phyloP scores from a whole-genome alignment of 768 basidiomycete genomes.

The Mycena rebaudengoi region DNA sequence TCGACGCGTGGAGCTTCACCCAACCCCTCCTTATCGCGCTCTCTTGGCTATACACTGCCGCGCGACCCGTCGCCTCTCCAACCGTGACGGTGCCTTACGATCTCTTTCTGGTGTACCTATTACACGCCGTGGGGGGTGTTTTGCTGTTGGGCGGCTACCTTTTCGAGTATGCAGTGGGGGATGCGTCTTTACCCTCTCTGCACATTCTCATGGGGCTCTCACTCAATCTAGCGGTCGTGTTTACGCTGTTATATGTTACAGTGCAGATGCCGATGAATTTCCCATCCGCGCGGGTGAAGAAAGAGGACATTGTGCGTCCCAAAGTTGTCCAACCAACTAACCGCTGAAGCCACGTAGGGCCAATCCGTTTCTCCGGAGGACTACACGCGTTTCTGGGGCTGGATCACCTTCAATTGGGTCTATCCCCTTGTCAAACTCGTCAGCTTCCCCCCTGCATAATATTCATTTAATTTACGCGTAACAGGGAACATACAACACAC shows the following conservation, averaged over 20 bases:
- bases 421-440: conserved; percentile 60
- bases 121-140: conserved; percentile 54
- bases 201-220: conserved; percentile 36
- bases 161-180: conserved; percentile 58
- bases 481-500: conserved; percentile 57
- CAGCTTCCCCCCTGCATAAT: background rate
- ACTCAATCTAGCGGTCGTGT: conserved; percentile 54
- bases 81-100: conserved; percentile 68
- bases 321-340: background rate
- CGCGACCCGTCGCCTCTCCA: conserved; percentile 62
- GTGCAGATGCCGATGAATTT: conserved; percentile 70
- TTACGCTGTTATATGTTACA: conserved; percentile 54
- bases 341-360: conserved; percentile 48
- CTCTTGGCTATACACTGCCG: conserved; percentile 75
- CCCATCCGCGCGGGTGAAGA: conserved; percentile 56
- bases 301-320: conserved; percentile 67
- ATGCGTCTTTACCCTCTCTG: conserved; percentile 48
- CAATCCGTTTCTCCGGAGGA: conserved; percentile 74
- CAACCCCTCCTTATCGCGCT: conserved; percentile 56
- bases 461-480: too few species aligned
- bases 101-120: conserved; percentile 64
- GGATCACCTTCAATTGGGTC: conserved; percentile 78
- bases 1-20: conserved; percentile 43
- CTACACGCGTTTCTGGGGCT: conserved; percentile 74
- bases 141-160: conserved; percentile 61